A percentile compares a stretch with the other conserved stretches of the same genome.
Evolutionary conservation across 768 basidiomycete species (phyloP).

Genomic region (Pulveroboletus sp.): DNA sequence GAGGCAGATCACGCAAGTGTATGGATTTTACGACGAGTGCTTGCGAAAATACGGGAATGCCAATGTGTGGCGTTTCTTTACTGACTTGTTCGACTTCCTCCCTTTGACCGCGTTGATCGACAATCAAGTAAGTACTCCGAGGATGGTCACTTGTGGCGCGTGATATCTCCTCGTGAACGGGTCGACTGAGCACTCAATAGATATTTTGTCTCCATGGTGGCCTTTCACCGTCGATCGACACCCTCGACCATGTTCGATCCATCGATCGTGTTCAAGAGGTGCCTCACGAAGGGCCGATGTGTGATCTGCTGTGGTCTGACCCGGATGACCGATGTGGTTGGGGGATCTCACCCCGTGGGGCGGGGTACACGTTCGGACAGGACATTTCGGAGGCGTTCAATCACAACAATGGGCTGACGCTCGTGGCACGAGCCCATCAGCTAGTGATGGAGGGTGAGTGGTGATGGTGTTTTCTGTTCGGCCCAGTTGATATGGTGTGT

Average conservation of each 20-base stretch:
- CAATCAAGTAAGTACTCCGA: slow-evolving; percentile 77
- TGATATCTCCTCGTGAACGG: neutral
- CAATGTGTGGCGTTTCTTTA: slow-evolving; percentile 99
- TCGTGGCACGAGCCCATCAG: slow-evolving; percentile 92
- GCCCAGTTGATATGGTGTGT: slow-evolving; percentile 4
- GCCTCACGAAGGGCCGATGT: slow-evolving; percentile 99
- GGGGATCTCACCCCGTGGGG: slow-evolving; percentile 98
- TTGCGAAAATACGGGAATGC: slow-evolving; percentile 99
- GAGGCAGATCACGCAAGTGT: slow-evolving; percentile 99
- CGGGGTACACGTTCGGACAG: slow-evolving; percentile 98
- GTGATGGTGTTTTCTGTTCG: neutral
- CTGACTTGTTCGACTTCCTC: slow-evolving; percentile 96
- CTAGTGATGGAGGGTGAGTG: slow-evolving; percentile 91
- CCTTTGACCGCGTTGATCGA: slow-evolving; percentile 97
- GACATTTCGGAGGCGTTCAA: slow-evolving; percentile 99
- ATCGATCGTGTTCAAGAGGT: slow-evolving; percentile 99
- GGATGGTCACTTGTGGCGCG: slow-evolving; percentile 1
- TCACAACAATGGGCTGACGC: slow-evolving; percentile 96
- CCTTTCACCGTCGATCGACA: slow-evolving; percentile 97
- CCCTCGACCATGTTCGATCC: slow-evolving; percentile 96
- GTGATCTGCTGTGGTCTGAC: slow-evolving; percentile 98
- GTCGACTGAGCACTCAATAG: slow-evolving; percentile 37
- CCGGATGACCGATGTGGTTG: slow-evolving; percentile 99
- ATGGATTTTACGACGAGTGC: slow-evolving; percentile 99
- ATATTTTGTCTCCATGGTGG: slow-evolving; percentile 99